phyloP scores from a whole-genome alignment of 2,329 filamentous ascomycete species.

The Aspergillus melleus region DNA sequence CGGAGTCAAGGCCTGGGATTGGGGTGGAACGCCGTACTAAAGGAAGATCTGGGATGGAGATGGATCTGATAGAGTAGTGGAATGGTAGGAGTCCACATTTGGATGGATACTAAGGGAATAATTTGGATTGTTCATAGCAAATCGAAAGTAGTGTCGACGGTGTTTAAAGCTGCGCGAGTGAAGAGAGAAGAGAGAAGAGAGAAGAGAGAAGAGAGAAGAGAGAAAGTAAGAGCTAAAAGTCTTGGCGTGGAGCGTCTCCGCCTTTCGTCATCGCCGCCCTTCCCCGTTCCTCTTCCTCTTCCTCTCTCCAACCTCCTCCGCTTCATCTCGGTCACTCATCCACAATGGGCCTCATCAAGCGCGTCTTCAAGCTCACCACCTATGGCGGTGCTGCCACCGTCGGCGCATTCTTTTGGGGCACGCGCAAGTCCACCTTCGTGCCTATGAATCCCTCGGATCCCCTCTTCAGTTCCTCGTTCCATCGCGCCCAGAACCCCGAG shows the following conservation, averaged over 20 bases:
- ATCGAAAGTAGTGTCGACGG: no score
- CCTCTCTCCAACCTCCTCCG: background rate
- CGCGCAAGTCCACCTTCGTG: constrained; percentile 57
- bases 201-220: no score
- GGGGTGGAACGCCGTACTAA: background rate
- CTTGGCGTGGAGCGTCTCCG: background rate
- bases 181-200: no score
- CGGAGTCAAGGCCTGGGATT: background rate
- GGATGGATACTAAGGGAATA: no score
- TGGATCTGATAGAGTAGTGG: no score
- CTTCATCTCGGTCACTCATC: background rate
- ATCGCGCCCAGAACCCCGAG: constrained; percentile 61
- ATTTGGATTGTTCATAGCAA: no score
- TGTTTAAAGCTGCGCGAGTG: no score
- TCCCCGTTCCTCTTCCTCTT: constrained; percentile 1
- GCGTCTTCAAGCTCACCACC: constrained; percentile 44
- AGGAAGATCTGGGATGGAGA: no score
- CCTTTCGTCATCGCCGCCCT: background rate
- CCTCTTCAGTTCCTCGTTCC: constrained; percentile 61
- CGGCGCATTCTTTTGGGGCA: constrained; percentile 55
- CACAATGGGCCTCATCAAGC: constrained; percentile 57
- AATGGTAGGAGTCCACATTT: no score
- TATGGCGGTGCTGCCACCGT: constrained; percentile 51
- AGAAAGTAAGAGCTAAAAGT: background rate
- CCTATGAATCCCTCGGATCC: constrained; percentile 60